Evolutionary conservation across 108 stramenopile genomes (phyloP).

Genomic region (Cyclotella sp.): DNA sequence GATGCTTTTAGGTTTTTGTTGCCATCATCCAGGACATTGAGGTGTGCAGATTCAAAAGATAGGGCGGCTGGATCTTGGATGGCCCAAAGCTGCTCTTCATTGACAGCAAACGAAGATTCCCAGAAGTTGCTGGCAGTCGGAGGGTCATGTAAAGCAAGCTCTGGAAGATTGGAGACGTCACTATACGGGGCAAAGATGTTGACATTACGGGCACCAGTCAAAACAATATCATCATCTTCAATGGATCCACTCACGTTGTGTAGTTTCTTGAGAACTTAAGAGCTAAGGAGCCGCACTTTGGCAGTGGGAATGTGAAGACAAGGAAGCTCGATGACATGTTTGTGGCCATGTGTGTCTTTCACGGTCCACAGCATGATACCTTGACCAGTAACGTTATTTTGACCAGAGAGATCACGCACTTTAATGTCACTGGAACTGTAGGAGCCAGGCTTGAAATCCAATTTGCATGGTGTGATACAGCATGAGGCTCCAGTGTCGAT

Average conservation of each 20-base stretch:
- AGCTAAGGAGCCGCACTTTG: constrained; percentile 20
- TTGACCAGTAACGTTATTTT: constrained; percentile 27
- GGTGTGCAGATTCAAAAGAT: neutral
- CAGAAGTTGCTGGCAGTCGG: neutral
- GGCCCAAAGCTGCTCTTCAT: neutral
- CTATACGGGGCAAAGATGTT: neutral
- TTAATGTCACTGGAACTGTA: constrained; percentile 13
- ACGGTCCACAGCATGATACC: constrained; percentile 18
- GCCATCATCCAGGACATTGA: neutral
- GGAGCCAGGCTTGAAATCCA: constrained; percentile 18
- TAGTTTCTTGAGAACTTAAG: constrained; percentile 41
- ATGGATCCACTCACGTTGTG: constrained; percentile 6
- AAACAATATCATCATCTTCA: neutral
- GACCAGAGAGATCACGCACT: constrained; percentile 17
- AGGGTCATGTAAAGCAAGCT: neutral
- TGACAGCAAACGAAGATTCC: neutral
- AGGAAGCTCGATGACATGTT: too few species aligned
- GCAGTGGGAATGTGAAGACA: constrained; percentile 15
- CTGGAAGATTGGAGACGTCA: neutral
- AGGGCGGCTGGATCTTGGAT: neutral
- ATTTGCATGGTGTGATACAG: constrained; percentile 19
- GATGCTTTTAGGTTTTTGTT: constrained; percentile 30
- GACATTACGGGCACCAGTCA: neutral
- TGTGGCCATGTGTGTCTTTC: too few species aligned
- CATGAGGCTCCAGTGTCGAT: too few species aligned